Percentiles rank a stretch among this genome's conserved stretches.
Conservation (phyloP, 106 monocot species). For the Allium sativum region DNA sequence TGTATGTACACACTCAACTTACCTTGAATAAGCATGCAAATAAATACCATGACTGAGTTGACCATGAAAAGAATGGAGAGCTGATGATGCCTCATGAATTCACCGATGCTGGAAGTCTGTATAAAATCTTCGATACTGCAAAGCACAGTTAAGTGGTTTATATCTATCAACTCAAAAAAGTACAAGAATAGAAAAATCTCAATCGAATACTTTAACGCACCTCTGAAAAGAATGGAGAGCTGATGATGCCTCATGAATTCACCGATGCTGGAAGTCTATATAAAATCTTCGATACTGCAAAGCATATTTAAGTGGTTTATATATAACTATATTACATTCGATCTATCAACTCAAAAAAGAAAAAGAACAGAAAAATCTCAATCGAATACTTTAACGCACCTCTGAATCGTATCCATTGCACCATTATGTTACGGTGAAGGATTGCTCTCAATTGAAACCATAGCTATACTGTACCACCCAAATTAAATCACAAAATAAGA, state of each 20-base stretch:
- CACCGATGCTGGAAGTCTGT: conserved; percentile 61
- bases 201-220: conserved; percentile 17
- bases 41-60: conserved; percentile 36
- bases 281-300: conserved; percentile 72
- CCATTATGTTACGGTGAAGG: conserved; percentile 36
- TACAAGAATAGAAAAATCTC: too few relatives aligned
- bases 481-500: not conserved
- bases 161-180: not conserved
- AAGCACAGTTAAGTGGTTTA: conserved; percentile 1
- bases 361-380: too few relatives aligned
- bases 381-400: conserved; percentile 14
- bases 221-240: conserved; percentile 51
- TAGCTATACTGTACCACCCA: conserved; percentile 40
- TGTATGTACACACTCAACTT: not conserved
- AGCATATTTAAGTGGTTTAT: not conserved
- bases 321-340: not conserved
- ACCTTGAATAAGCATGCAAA: conserved; percentile 51
- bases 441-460: conserved; percentile 80
- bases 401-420: conserved; percentile 30
- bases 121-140: conserved; percentile 79
- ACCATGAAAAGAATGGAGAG: conserved; percentile 73
- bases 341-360: not conserved
- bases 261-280: conserved; percentile 61
- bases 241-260: conserved; percentile 75
- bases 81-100: conserved; percentile 67